A percentile compares a stretch with the other conserved stretches of the same genome.
These are phyloP conservation scores for Pisolithus tinctorius DNA, from an alignment of 768 basidiomycete species.

Conservation along the genomic window DNA sequence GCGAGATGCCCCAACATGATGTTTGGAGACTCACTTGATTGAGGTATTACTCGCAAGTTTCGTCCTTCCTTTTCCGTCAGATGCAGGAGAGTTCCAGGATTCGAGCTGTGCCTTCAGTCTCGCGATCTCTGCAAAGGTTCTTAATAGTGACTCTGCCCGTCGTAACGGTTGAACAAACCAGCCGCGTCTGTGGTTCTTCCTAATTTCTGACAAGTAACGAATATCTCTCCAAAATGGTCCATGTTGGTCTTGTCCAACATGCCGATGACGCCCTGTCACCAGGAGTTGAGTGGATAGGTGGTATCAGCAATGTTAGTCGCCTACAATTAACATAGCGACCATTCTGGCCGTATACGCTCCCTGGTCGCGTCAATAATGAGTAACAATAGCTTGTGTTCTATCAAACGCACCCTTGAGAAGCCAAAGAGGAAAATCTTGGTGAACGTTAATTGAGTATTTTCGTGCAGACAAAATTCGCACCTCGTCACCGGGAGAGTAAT, in stretches of 20 bases:
- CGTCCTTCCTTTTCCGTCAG: conserved; percentile 49
- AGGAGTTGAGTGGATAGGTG: neutral
- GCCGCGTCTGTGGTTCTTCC: conserved; percentile 44
- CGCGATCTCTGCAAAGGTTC: conserved; percentile 26
- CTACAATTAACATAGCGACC: conserved; percentile 63
- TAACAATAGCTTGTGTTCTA: neutral
- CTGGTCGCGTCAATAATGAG: conserved; percentile 26
- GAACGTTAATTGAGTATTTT: conserved; percentile 6
- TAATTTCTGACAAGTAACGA: conserved; percentile 53
- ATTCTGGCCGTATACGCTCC: conserved; percentile 74
- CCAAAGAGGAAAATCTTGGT: conserved; percentile 69
- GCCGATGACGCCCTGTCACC: conserved; percentile 56
- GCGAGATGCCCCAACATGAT: neutral
- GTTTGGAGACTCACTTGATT: conserved; percentile 43
- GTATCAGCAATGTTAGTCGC: conserved; percentile 12
- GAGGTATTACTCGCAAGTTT: conserved; percentile 37
- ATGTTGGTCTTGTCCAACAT: conserved; percentile 65
- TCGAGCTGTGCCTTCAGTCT: conserved; percentile 38
- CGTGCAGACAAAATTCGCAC: conserved; percentile 25
- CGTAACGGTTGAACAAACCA: conserved; percentile 27
- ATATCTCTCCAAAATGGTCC: conserved; percentile 65
- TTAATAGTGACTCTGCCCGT: neutral
- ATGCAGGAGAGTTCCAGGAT: conserved; percentile 46
- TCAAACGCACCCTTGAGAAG: conserved; percentile 54
- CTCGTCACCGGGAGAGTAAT: conserved; percentile 68